These are phyloP conservation scores for Myxozyma monticola DNA, from an alignment of 805 yeast species.

Conservation along the genomic window DNA sequence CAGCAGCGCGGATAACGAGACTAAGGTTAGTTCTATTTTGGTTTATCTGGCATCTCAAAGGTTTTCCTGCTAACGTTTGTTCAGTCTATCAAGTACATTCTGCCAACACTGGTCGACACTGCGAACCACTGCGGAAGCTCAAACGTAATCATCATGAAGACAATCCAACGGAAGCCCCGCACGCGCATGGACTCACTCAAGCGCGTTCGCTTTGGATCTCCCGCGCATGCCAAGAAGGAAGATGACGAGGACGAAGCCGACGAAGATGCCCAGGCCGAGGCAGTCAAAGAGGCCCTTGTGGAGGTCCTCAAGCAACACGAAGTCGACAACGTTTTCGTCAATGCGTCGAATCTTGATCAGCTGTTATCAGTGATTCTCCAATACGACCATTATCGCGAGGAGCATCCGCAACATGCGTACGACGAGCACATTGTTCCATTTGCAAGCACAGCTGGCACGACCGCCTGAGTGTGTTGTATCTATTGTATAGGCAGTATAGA, in stretches of 20 bases:
- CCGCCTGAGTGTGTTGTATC: background rate
- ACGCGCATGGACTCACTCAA: conserved; percentile 24
- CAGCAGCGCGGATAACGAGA: conserved; percentile 14
- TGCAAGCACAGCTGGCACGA: background rate
- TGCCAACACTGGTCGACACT: conserved; percentile 14
- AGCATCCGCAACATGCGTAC: background rate
- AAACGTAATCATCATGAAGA: conserved; percentile 15
- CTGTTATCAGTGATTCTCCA: conserved; percentile 18
- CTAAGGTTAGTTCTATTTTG: background rate
- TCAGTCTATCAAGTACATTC: conserved; percentile 6
- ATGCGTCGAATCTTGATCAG: conserved; percentile 15
- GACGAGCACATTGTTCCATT: background rate
- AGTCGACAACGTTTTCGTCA: conserved; percentile 19
- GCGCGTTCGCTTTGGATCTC: conserved; percentile 7
- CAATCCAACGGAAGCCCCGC: conserved; percentile 6
- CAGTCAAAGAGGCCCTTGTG: background rate
- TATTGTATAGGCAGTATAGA: background rate
- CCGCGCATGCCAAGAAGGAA: background rate
- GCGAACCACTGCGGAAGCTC: conserved; percentile 17
- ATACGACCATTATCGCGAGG: conserved; percentile 12
- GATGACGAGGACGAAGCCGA: background rate
- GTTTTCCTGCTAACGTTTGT: background rate
- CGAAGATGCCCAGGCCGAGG: conserved; percentile 13
- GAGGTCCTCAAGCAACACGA: background rate
- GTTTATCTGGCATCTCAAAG: background rate